phyloP scores from a whole-genome alignment of 768 basidiomycete genomes.

The Suillus paluster region DNA sequence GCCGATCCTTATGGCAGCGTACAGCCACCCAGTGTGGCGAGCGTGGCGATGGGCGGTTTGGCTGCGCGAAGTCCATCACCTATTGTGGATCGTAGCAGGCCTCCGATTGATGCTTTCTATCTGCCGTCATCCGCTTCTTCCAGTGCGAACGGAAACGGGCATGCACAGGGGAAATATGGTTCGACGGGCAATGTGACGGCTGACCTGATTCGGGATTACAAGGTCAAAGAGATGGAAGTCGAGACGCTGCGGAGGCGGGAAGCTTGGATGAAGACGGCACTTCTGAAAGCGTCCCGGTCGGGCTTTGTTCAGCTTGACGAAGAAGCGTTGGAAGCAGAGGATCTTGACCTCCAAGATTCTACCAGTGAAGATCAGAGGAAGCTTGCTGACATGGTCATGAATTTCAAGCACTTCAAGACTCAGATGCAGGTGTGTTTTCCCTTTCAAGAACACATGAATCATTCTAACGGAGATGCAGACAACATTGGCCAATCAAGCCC shows the following conservation, averaged over 20 bases:
- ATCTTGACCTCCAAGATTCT: conserved; percentile 39
- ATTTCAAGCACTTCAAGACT: conserved; percentile 87
- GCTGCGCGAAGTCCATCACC: conserved; percentile 62
- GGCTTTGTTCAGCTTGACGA: conserved; percentile 77
- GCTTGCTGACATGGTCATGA: conserved; percentile 72
- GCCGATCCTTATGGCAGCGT: conserved; percentile 26
- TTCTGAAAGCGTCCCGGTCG: conserved; percentile 72
- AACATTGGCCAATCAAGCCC: conserved; percentile 76
- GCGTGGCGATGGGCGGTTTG: conserved; percentile 52
- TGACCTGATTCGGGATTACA: conserved; percentile 80
- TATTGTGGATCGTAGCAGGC: conserved; percentile 54
- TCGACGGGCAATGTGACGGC: conserved; percentile 74
- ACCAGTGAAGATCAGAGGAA: conserved; percentile 48
- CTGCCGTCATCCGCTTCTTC: conserved; percentile 47
- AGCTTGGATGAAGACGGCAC: conserved; percentile 83
- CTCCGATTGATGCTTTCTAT: conserved; percentile 68
- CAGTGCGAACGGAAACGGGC: conserved; percentile 53
- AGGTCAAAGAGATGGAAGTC: conserved; percentile 81
- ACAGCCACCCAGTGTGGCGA: conserved; percentile 47
- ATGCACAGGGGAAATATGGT: conserved; percentile 46
- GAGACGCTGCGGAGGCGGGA: conserved; percentile 77
- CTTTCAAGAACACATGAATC: neutral
- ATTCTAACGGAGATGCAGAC: conserved; percentile 46
- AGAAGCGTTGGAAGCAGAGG: conserved; percentile 45
- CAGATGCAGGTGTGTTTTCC: conserved; percentile 72